Base-by-base conservation (phyloP, 352 stramenopile species). In the Phytophthora chlamydospora region DNA sequence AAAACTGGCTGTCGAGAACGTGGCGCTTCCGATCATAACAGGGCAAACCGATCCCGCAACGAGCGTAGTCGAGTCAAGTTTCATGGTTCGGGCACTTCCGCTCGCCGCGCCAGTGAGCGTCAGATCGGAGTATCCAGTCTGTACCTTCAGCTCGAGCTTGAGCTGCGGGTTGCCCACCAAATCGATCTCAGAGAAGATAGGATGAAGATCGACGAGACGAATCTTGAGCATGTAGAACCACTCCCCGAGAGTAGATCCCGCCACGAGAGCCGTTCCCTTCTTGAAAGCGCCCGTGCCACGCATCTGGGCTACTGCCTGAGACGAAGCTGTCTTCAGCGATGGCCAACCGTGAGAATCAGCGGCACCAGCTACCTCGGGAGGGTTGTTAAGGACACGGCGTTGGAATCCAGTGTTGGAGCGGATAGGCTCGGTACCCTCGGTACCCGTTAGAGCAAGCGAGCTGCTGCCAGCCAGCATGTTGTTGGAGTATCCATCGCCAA, bases 221-320 rank as follows among this genome's bases (percentile, higher is more conserved):
- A 45, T 45, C 40, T 45, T 45, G 1, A 45, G 17, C 17, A 45
- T 31, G 10, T 45, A 45, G 24, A 45, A 45, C 40, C 40, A 45
- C 9, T 45, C 39, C 6, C 39, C 39, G 14, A 31, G 40, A 7
- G 17, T 31, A 3, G 39, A 29, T 8, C 39, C 5, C 3, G 10
- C 7, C 16, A 0, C 5, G 4, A 3, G 6, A 27, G 1, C 4
- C 5, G 40, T 4, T 10, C 40, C 40, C n/a, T 14, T 46, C 14
- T 46, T 46, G 17, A 46, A 45, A 2, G 39, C 39, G 1, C 39
- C 39, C 0, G 39, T 45, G 5, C 16, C 39, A 31, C 39, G 40
- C 40, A 31, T 45, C 14, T 45, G 39, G 31, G 40, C 17, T 4
- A 45, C n/a, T 9, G 40, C 40, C 31, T 46, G 40, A 1, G 40